These are phyloP conservation scores for Hypoxylon sp. DNA, from an alignment of 2,329 filamentous ascomycete genomes.

Conservation along the genomic window DNA sequence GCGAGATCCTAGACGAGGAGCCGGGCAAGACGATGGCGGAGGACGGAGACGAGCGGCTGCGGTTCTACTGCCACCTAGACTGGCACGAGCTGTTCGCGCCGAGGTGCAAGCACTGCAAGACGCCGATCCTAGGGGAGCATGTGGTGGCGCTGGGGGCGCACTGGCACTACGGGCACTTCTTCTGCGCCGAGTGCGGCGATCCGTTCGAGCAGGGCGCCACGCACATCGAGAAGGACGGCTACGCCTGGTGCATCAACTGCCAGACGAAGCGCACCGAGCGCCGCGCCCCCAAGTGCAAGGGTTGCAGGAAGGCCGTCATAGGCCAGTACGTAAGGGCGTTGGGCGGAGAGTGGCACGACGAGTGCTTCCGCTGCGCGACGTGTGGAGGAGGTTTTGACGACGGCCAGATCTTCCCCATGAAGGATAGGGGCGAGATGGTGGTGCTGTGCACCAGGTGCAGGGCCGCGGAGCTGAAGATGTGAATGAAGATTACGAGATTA, in stretches of 20 bases:
- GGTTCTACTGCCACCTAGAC: constrained; percentile 98
- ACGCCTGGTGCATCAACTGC: constrained; percentile 95
- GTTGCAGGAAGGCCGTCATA: constrained; percentile 86
- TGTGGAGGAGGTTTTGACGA: constrained; percentile 74
- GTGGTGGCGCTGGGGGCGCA: constrained; percentile 94
- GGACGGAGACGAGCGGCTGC: constrained; percentile 79
- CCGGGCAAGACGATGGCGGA: constrained; percentile 76
- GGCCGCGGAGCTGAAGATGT: constrained; percentile 71
- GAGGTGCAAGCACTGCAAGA: constrained; percentile 95
- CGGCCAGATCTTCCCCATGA: constrained; percentile 74
- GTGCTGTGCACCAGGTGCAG: constrained; percentile 75
- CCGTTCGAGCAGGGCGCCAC: constrained; percentile 83
- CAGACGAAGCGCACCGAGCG: constrained; percentile 93
- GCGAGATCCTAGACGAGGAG: constrained; percentile 72
- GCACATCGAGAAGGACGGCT: constrained; percentile 94
- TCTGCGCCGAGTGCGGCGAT: constrained; percentile 98
- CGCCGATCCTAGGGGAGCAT: constrained; percentile 95
- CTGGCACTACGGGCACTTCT: constrained; percentile 98
- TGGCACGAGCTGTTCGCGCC: constrained; percentile 96
- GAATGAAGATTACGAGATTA: constrained; percentile 45
- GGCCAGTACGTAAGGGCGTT: constrained; percentile 92
- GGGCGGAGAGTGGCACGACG: constrained; percentile 92
- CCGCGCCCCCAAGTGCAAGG: constrained; percentile 87
- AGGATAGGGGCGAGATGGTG: constrained; percentile 64
- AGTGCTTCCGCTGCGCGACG: constrained; percentile 86